Conservation (phyloP, 176 grass and related monocot species). For the Rhynchospora tenuis region DNA sequence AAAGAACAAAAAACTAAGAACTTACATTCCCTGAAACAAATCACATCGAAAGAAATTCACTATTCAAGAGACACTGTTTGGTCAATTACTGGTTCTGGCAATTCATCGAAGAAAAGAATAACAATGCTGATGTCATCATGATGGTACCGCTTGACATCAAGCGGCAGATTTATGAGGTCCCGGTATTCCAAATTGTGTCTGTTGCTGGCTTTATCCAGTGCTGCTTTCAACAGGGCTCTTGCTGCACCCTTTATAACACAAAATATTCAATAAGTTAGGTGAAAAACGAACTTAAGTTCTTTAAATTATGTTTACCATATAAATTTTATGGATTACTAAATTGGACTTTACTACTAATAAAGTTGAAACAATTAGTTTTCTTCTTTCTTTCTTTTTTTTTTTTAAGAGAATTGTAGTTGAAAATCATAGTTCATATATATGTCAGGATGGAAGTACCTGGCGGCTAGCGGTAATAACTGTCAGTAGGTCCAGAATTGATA, state of each 20-base stretch:
- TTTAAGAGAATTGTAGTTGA: background rate
- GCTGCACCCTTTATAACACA: constrained; percentile 35
- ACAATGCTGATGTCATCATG: constrained; percentile 57
- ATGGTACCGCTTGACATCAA: constrained; percentile 34
- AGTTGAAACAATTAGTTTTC: background rate
- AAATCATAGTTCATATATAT: too few species aligned
- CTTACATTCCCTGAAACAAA: background rate
- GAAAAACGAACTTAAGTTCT: background rate
- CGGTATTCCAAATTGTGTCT: constrained; percentile 41
- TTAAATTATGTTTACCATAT: background rate
- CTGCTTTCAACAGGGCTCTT: constrained; percentile 30
- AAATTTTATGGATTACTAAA: background rate
- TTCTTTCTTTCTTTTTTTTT: background rate
- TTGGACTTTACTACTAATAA: background rate
- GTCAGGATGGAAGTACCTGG: too few species aligned
- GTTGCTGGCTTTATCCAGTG: constrained; percentile 23
- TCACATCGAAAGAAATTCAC: background rate
- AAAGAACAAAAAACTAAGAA: too few species aligned
- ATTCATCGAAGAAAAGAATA: constrained; percentile 37
- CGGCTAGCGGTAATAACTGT: too few species aligned
- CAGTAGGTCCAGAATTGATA: too few species aligned
- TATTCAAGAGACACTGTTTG: background rate
- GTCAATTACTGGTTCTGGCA: background rate
- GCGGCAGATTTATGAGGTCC: constrained; percentile 33
- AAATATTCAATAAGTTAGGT: constrained; percentile 5